Conservation (phyloP, 495 filamentous ascomycete species). For the Parmelia sp. region DNA sequence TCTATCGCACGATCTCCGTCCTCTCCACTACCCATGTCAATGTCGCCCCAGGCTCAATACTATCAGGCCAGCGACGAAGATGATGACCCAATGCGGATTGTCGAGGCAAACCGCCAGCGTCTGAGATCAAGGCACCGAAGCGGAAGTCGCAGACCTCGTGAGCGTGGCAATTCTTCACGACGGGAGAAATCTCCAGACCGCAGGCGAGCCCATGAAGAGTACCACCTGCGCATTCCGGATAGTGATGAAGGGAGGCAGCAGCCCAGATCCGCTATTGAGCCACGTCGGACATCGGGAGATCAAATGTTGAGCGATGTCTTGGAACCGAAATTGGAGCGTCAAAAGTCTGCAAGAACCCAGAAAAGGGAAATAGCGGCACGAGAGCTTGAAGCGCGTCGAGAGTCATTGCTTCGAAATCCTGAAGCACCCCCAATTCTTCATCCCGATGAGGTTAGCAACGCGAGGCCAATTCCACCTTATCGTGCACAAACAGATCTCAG, state of each 20-base stretch:
- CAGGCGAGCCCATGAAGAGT: constrained; percentile 32
- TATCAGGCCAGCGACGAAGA: constrained; percentile 39
- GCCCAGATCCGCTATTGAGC: constrained; percentile 24
- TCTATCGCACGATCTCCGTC: constrained; percentile 68
- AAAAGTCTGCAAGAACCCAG: constrained; percentile 41
- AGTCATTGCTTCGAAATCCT: constrained; percentile 72
- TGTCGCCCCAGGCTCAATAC: constrained; percentile 41
- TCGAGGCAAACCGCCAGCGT: constrained; percentile 54
- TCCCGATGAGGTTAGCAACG: constrained; percentile 53
- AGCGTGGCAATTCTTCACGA: constrained; percentile 39
- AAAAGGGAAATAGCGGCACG: constrained; percentile 75
- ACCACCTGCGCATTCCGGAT: constrained; percentile 35
- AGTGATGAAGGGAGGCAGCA: constrained; percentile 31
- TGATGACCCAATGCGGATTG: constrained; percentile 55
- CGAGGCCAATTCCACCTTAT: constrained; percentile 26
- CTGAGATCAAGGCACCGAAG: constrained; percentile 56
- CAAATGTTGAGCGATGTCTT: constrained; percentile 17
- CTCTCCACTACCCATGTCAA: constrained; percentile 69
- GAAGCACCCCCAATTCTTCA: constrained; percentile 73
- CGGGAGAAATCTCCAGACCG: constrained; percentile 45
- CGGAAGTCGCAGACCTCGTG: constrained; percentile 51
- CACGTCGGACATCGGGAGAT: constrained; percentile 22
- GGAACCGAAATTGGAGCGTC: constrained; percentile 12
- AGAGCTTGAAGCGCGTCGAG: constrained; percentile 78
- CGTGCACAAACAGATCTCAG: constrained; percentile 34